These are phyloP conservation scores for Phragmites australis DNA, from an alignment of 176 grass and related monocot species.

Conservation along the genomic window DNA sequence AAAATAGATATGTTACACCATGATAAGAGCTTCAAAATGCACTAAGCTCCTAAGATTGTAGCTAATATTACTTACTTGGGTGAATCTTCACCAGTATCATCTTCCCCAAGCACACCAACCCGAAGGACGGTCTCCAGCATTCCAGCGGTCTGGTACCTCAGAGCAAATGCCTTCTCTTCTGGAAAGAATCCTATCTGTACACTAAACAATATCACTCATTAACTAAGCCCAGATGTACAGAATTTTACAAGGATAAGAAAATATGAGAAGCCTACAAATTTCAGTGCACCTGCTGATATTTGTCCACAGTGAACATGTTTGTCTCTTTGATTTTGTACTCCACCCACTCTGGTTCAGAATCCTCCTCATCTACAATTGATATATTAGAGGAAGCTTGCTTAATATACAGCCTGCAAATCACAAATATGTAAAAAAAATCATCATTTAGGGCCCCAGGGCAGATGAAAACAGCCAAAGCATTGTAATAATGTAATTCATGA, in stretches of 20 bases:
- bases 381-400: conserved; percentile 73
- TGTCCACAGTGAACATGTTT: conserved; percentile 90
- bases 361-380: conserved; percentile 55
- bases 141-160: conserved; percentile 88
- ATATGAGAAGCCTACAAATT: conserved; percentile 12
- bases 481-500: neutral
- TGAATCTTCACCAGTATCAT: conserved; percentile 80
- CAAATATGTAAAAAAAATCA: conserved; percentile 13
- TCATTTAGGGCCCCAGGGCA: neutral
- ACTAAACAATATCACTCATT: conserved; percentile 45
- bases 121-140: conserved; percentile 91
- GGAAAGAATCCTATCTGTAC: conserved; percentile 89
- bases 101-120: conserved; percentile 87
- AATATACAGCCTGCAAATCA: conserved; percentile 75
- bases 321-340: conserved; percentile 99
- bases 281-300: conserved; percentile 86
- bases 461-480: neutral
- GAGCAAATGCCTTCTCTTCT: conserved; percentile 73
- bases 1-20: conserved; percentile 8
- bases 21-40: neutral
- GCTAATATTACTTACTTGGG: conserved; percentile 55
- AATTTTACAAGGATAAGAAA: neutral
- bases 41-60: neutral
- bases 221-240: neutral
- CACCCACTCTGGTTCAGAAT: conserved; percentile 74